Percentiles rank a stretch among this genome's conserved stretches.
Evolutionary conservation across 352 stramenopile species (phyloP).

Genomic region (Globisporangium recalcitrans): DNA sequence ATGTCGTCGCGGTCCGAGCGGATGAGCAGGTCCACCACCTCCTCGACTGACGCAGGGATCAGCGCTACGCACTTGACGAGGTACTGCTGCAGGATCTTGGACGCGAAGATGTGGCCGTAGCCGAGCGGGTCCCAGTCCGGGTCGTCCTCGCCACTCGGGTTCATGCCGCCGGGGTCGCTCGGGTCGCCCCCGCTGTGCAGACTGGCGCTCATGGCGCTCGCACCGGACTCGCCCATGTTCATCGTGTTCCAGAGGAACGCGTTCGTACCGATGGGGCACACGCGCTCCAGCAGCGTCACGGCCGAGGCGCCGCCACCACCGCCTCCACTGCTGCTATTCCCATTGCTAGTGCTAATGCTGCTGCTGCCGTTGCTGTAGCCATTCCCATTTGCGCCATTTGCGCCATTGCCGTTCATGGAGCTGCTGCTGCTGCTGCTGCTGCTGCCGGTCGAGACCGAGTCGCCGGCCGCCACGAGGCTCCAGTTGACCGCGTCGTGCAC

Average conservation of each 20-base stretch:
- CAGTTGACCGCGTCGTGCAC: constrained; percentile 49
- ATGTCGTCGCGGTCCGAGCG: constrained; percentile 59
- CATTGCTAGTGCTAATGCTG: background rate
- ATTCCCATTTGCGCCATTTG: background rate
- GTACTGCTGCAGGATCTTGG: constrained; percentile 68
- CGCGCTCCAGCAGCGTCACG: constrained; percentile 48
- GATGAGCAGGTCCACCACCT: constrained; percentile 65
- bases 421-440: background rate
- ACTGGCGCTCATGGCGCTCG: constrained; percentile 5
- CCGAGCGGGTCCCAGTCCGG: constrained; percentile 26
- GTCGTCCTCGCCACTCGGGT: constrained; percentile 22
- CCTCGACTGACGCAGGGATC: constrained; percentile 54
- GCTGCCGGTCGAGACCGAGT: background rate
- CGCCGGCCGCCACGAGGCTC: constrained; percentile 37
- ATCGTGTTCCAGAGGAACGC: constrained; percentile 58
- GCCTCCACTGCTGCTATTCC: constrained; percentile 9
- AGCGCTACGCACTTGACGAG: constrained; percentile 61
- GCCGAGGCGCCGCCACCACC: constrained; percentile 19
- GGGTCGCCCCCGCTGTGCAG: constrained; percentile 1
- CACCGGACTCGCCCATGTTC: constrained; percentile 37
- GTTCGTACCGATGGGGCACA: constrained; percentile 60
- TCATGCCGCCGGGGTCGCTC: background rate
- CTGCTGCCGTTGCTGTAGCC: background rate
- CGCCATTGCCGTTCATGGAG: background rate
- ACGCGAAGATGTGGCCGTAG: constrained; percentile 37